Base-by-base conservation (phyloP, 1,284 basidiomycete species). In the Cryptococcus amylolentus region DNA sequence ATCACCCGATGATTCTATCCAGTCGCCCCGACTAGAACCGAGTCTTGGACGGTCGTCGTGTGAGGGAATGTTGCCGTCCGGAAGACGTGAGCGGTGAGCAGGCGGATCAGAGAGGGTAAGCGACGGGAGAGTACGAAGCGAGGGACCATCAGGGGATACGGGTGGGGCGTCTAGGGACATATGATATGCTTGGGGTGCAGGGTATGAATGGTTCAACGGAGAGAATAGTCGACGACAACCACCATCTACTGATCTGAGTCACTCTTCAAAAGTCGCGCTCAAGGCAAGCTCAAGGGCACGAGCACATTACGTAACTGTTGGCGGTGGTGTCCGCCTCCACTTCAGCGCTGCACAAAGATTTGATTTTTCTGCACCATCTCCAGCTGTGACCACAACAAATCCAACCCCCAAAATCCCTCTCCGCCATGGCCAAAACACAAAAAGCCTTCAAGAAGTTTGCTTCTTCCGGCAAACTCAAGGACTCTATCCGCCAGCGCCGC, bases 401-500 rank as follows among this genome's bases (percentile, higher is more conserved):
- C 42, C 27, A 13, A 35, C 13, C 13, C 7, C 35, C 46, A 16
- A 26, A 23, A 50, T 23, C 16, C 28, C 48, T 18, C 18, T 7
- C 4, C 54, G 47, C 35, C 41, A 87, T 87, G 86, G 83, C 78
- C 23, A 82, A 81, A 63, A 81, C 83, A 28, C 78, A 82, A 37
- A 92, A 92, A 76, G 84, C 88, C 1, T 88, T 87, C 16, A 86
- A 88, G 70, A 92, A 93, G 79, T 94, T 93, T 66, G 88, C 87
- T 10, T 81, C 88, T 2, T 90, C 88, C 56, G 92, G 92, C 1
- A 87, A 89, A 71, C 83, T 96, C 51, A 89, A 89, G 69, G 87
- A 89, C 63, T 84, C 85, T 35, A 94, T 96, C 57, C 83, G 89
- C 67, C 82, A 86, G 5, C 81, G 91, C 40, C 83, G 86, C 55